Conservation (phyloP, 495 filamentous ascomycete genomes). For the Penicillium cinerascens region DNA sequence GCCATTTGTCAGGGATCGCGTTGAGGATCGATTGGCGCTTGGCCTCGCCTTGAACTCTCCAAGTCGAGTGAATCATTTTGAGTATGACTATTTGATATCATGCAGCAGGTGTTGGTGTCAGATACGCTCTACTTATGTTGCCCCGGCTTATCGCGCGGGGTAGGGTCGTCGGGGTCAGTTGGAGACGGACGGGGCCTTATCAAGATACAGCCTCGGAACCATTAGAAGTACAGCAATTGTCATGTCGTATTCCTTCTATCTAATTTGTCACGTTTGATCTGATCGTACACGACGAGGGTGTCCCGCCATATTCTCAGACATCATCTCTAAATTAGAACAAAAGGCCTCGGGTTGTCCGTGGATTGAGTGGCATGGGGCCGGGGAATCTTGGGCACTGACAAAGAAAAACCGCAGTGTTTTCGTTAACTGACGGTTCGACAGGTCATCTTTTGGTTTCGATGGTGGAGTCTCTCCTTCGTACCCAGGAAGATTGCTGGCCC, state of each 20-base stretch:
- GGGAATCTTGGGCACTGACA: no score
- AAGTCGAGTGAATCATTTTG: slow-evolving; percentile 24
- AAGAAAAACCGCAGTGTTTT: no score
- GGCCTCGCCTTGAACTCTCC: slow-evolving; percentile 42
- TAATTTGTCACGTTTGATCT: neutral
- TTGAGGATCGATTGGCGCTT: slow-evolving; percentile 53
- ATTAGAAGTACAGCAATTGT: neutral
- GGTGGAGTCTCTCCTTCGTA: no score
- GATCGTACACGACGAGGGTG: neutral
- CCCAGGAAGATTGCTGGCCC: no score
- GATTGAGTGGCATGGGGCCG: no score
- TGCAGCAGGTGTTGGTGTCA: neutral
- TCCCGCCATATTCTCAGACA: neutral
- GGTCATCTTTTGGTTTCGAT: no score
- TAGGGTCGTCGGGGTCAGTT: slow-evolving; percentile 22
- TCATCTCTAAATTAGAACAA: no score
- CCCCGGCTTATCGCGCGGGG: slow-evolving; percentile 1
- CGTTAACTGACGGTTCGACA: no score
- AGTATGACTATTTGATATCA: neutral
- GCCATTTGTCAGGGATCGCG: slow-evolving; percentile 58
- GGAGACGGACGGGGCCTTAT: slow-evolving; percentile 6
- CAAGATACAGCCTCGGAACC: neutral
- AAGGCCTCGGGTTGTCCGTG: no score
- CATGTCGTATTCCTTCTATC: slow-evolving; percentile 1
- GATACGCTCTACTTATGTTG: neutral